phyloP scores from a whole-genome alignment of 352 stramenopile species.

The Globisporangium uncinulatum region DNA sequence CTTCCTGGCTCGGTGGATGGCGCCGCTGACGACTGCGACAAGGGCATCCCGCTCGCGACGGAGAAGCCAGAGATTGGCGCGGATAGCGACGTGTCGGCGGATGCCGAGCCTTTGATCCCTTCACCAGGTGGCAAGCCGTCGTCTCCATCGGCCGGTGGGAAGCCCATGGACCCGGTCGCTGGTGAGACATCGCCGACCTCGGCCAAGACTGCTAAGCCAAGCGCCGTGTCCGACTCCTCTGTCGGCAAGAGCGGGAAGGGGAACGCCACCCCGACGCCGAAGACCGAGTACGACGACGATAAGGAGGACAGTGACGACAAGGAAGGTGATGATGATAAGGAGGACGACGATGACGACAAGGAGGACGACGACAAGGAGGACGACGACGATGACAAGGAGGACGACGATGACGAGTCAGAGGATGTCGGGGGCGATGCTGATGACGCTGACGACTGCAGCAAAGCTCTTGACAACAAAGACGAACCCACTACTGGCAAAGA shows the following conservation, averaged over 20 bases:
- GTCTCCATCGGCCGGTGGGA: constrained; percentile 9
- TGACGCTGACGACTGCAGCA: constrained; percentile 14
- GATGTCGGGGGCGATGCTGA: constrained; percentile 2
- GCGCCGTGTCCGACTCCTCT: constrained; percentile 9
- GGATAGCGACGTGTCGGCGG: constrained; percentile 4
- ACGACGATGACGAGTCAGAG: constrained; percentile 4
- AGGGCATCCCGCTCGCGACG: constrained; percentile 10
- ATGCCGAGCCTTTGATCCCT: constrained; percentile 7
- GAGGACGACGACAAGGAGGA: constrained; percentile 4
- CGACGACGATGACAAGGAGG: constrained; percentile 1
- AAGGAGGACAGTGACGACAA: constrained; percentile 6
- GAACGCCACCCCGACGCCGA: not conserved
- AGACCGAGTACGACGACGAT: constrained; percentile 6
- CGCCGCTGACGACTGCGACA: constrained; percentile 14
- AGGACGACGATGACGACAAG: constrained; percentile 11
- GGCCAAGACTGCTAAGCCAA: constrained; percentile 5
- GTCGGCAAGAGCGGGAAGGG: constrained; percentile 2
- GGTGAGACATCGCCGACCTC: constrained; percentile 2
- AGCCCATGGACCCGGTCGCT: not conserved
- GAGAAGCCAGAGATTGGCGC: constrained; percentile 9
- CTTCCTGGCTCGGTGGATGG: constrained; percentile 14
- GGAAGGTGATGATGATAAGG: constrained; percentile 8
- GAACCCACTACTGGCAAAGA: constrained; percentile 7
- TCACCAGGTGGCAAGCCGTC: constrained; percentile 6
- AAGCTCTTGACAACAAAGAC: constrained; percentile 22